Base-by-base conservation (phyloP, 192 early-diverging fungal genomes). In the Funneliformis geosporum region DNA sequence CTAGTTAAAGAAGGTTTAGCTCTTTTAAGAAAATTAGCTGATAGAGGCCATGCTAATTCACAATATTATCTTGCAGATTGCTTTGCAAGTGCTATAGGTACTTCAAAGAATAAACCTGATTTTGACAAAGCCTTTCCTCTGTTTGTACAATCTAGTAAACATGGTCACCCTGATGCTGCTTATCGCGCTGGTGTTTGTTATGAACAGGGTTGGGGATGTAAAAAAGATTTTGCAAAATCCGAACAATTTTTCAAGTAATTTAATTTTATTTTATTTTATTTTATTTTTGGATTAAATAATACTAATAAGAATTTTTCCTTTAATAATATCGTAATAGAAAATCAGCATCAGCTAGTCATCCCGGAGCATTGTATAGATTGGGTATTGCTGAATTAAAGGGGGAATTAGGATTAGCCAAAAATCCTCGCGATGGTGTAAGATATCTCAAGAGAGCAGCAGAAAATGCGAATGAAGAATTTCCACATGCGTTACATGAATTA, bases 11-110 rank as follows among this genome's bases (percentile, higher is more conserved):
- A 95, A 81, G 94, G 90, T n/a, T 88, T 90, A 82, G 84, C 85
- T 70, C 62, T 93, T 25, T 81, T 93, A 42, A 86, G 86, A 66
- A 88, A 92, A 75, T 78, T 93, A 42, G 85, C 88, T 40, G 85
- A 80, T 23, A 79, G 81, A 27, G 90, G 90, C 16, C 89, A 91
- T 81, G 84, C 89, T 12, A 90, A 94, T 70, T 91, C 92, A n/a
- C 92, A 93, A 75, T 88, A 91, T 75, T 87, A 89, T 62, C 84
- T 95, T 14, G 93, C 89, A 25, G 89, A 93, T 47, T 86, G 91
- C 47, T 92, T 89, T 80, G 89, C 91, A 60, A 88, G 86, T 43
- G 93, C 92, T 23, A 82, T 93, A n/a, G 84, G 87, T 43, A 87
- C 86, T 55, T 84, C 86, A 76, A 90, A 90, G 68, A 84, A 88